Conservation (phyloP, 305 asterid genomes). For the Ajuga reptans region DNA sequence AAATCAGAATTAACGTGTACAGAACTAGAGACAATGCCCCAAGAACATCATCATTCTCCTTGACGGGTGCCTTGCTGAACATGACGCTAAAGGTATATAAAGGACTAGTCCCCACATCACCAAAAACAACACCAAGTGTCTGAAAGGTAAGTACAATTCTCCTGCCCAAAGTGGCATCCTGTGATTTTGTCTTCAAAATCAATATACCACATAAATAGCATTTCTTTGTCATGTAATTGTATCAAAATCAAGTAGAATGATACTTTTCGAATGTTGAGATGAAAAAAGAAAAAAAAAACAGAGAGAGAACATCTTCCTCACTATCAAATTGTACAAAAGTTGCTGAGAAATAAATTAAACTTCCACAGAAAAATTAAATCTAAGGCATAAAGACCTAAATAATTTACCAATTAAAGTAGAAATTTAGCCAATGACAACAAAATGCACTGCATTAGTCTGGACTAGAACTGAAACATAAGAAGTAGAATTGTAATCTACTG, state of each 20-base stretch:
- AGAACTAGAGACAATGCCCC: slow-evolving; percentile 91
- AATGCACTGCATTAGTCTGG: background rate
- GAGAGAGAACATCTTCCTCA: background rate
- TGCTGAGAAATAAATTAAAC: background rate
- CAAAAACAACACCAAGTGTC: slow-evolving; percentile 94
- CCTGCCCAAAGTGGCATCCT: slow-evolving; percentile 79
- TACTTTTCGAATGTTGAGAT: background rate
- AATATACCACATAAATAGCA: slow-evolving; percentile 21
- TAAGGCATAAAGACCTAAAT: slow-evolving; percentile 9
- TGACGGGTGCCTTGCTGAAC: slow-evolving; percentile 96
- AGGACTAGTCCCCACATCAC: slow-evolving; percentile 99
- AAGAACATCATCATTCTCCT: slow-evolving; percentile 81
- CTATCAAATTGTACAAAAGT: slow-evolving; percentile 4
- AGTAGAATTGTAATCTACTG: background rate
- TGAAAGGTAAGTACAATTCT: slow-evolving; percentile 65
- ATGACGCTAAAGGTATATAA: slow-evolving; percentile 93
- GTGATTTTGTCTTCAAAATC: slow-evolving; percentile 35
- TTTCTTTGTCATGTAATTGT: slow-evolving; percentile 9
- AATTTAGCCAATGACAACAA: background rate
- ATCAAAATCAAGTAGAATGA: background rate
- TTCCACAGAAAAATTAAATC: slow-evolving; percentile 4
- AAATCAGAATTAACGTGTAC: slow-evolving; percentile 78
- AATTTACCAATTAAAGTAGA: background rate
- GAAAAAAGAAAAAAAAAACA: too few species aligned
- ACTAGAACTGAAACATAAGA: background rate